These are phyloP conservation scores for Solanum paucissectum DNA, from an alignment of 257 asterid species.

Conservation along the genomic window DNA sequence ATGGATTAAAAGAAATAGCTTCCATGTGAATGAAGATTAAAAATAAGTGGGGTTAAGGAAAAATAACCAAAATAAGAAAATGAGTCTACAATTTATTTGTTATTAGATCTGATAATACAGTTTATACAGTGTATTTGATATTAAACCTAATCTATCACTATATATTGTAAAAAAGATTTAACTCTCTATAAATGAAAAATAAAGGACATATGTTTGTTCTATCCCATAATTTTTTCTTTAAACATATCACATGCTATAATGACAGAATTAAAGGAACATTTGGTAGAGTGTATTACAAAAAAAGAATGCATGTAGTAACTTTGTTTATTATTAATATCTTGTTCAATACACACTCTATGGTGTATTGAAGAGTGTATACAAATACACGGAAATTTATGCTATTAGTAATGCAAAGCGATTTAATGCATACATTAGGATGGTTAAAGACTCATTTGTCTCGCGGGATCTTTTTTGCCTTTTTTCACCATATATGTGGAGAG, in stretches of 20 bases:
- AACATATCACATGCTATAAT: neutral
- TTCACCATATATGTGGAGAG: neutral
- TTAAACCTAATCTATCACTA: neutral
- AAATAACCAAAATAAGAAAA: neutral
- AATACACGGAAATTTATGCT: no score
- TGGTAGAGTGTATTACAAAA: neutral
- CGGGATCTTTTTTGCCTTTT: no score
- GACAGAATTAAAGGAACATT: neutral
- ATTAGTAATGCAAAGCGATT: neutral
- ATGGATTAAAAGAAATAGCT: neutral
- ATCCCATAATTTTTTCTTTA: neutral
- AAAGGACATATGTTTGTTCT: neutral
- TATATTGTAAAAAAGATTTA: no score
- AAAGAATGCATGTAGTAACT: no score
- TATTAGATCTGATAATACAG: no score
- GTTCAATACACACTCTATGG: no score
- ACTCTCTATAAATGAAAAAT: no score
- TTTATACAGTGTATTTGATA: neutral
- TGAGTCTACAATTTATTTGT: neutral
- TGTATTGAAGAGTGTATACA: no score
- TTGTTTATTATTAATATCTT: no score
- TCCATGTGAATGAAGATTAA: neutral
- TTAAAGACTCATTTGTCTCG: no score
- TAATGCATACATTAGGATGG: neutral
- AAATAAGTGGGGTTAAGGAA: neutral